Base-by-base conservation (phyloP, 331 rosid species). In the Erythrophleum ivorense region DNA sequence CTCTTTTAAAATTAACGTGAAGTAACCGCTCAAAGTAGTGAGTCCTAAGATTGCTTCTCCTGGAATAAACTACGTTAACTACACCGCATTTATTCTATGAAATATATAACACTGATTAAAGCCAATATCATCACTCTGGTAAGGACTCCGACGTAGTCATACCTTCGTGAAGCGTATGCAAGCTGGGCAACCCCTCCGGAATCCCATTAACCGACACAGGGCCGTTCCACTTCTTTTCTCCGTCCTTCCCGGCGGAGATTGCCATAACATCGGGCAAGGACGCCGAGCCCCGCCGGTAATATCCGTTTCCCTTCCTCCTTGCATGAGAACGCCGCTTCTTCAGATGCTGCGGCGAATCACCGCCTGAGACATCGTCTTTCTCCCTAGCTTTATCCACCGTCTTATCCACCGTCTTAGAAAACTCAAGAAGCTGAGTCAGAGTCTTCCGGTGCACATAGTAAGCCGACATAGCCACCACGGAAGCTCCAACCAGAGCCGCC, bases 401-500 rank as follows among this genome's bases (percentile, higher is more conserved):
- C n/a, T n/a, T n/a, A n/a, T n/a, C n/a, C n/a, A n/a, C 89, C 45
- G 90, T 82, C 84, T 89, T 91, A 9, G 95, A 91, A 38, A 89
- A 89, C 79, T 94, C 94, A 12, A 94, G 87, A 33, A 94, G 88
- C 71, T 94, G 97, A 24, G 87, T 65, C 53, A 92, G 90, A 82
- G 97, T 92, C 78, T 89, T 94, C n/a, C 90, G 90, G 87, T 94
- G 98, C 88, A 92, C 85, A 46, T 87, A 90, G 65, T 90, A 92
- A 2, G 97, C 97, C 38, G 97, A 92, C 62, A 88, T 85, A 6
- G 95, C 95, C 52, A 90, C 95, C 34, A 91, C 38, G 24, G 97
- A 94, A 9, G 98, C 98, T 48, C 98, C 98, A 24, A 90, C 86
- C 38, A 94, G 87, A 54, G 98, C 97, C 79, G 97, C 98, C 89